Percentiles rank a stretch among this genome's conserved stretches.
Conservation (phyloP, 306 rosid species). For the Adenanthera pavonina region DNA sequence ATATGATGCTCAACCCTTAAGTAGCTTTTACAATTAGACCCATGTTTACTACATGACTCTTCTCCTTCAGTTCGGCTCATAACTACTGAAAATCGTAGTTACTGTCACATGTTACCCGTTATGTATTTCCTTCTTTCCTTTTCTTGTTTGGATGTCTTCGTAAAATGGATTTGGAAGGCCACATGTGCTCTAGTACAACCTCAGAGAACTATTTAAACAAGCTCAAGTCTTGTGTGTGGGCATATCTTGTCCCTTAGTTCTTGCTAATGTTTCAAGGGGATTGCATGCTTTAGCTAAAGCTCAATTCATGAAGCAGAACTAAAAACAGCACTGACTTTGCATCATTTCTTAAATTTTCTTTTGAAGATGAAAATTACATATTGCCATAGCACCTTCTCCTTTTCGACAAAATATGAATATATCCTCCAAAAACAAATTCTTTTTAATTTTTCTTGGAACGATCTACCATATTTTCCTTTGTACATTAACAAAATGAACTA, state of each 20-base stretch:
- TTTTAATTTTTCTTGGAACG: not conserved
- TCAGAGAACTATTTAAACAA: not conserved
- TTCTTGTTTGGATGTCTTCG: not conserved
- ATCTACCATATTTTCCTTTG: not conserved
- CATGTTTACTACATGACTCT: not conserved
- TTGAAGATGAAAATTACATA: not conserved
- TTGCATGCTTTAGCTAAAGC: slow-evolving; percentile 2
- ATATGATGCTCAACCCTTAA: not conserved
- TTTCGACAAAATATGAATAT: not conserved
- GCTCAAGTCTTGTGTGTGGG: not conserved
- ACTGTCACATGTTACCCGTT: not conserved
- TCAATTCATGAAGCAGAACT: not conserved
- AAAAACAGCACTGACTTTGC: not conserved
- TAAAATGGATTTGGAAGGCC: slow-evolving; percentile 19
- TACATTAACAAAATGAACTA: not conserved
- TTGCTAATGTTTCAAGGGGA: slow-evolving; percentile 23
- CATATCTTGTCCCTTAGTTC: slow-evolving; percentile 18
- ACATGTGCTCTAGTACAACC: not conserved
- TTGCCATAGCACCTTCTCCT: not conserved
- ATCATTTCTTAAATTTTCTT: not conserved
- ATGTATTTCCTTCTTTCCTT: not conserved
- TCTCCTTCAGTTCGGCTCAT: not conserved
- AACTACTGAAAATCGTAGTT: not conserved
- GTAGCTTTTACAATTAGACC: slow-evolving; percentile 21
- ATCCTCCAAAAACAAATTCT: not conserved